phyloP scores from a whole-genome alignment of 257 asterid species.

The Solanum paucissectum region DNA sequence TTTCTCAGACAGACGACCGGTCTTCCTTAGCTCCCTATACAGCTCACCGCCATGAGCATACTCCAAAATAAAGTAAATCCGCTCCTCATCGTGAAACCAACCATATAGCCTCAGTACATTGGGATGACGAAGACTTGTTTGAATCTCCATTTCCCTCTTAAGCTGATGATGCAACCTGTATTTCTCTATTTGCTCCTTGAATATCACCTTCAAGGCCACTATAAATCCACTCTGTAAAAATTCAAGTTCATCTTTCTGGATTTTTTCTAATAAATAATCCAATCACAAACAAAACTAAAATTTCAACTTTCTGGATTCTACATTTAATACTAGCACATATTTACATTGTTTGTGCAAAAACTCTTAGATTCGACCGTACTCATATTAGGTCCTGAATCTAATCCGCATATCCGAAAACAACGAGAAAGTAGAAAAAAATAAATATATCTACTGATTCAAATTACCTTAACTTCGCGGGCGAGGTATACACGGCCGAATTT shows the following conservation, averaged over 20 bases:
- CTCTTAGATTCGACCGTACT: not conserved
- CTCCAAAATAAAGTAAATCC: conserved; percentile 78
- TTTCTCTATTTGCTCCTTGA: conserved; percentile 80
- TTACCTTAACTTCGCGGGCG: conserved; percentile 86
- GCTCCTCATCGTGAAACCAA: conserved; percentile 81
- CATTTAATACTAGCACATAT: not conserved
- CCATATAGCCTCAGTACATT: conserved; percentile 72
- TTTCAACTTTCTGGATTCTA: not conserved
- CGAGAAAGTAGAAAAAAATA: not conserved
- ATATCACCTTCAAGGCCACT: conserved; percentile 84
- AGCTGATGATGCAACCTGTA: conserved; percentile 67
- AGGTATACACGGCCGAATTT: conserved; percentile 95
- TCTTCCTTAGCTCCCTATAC: conserved; percentile 55
- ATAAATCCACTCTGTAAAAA: conserved; percentile 38
- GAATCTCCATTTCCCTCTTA: conserved; percentile 91
- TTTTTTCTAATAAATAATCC: not conserved
- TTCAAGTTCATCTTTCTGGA: not conserved
- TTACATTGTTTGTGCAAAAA: not conserved
- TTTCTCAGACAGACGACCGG: conserved; percentile 44
- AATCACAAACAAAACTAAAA: not conserved
- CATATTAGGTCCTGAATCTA: not conserved
- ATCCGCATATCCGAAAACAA: not conserved
- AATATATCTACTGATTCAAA: not conserved
- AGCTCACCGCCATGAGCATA: conserved; percentile 90
- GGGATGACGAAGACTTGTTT: conserved; percentile 62